Evolutionary conservation across 2,329 filamentous ascomycete species (phyloP).

Genomic region (Xylariaceae sp.): DNA sequence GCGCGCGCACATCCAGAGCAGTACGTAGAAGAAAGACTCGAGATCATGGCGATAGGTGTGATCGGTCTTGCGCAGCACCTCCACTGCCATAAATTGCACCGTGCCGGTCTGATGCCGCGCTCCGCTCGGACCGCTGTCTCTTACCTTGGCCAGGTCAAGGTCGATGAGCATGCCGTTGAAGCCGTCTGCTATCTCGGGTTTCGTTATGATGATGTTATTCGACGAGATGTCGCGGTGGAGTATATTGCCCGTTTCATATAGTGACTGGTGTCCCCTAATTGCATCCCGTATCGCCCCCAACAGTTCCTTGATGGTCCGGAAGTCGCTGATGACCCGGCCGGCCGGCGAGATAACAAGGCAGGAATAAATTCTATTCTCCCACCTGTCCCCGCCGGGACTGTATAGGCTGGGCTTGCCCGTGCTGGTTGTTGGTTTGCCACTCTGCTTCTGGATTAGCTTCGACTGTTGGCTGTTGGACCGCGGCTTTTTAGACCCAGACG

Average conservation of each 20-base stretch:
- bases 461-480: conserved; percentile 5
- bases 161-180: conserved; percentile 29
- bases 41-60: conserved; percentile 29
- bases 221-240: conserved; percentile 27
- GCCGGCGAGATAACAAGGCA: conserved; percentile 10
- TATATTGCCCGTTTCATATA: conserved; percentile 23
- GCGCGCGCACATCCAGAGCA: conserved; percentile 21
- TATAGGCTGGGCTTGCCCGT: neutral
- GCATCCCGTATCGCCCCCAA: conserved; percentile 21
- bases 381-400: neutral
- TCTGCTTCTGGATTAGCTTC: neutral
- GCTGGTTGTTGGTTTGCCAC: neutral
- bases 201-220: conserved; percentile 27
- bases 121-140: neutral
- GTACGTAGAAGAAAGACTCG: conserved; percentile 30
- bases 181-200: conserved; percentile 4
- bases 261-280: conserved; percentile 24
- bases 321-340: conserved; percentile 9
- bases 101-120: conserved; percentile 19
- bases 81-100: conserved; percentile 24
- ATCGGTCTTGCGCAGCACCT: conserved; percentile 10
- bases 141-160: conserved; percentile 21
- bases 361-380: conserved; percentile 10
- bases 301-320: conserved; percentile 16
- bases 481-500: conserved; percentile 9